Evolutionary conservation across 2,329 filamentous ascomycete genomes (phyloP), one percentile per base, ranked within the genome.

Genomic region (Hypoxylon sp.): DNA sequence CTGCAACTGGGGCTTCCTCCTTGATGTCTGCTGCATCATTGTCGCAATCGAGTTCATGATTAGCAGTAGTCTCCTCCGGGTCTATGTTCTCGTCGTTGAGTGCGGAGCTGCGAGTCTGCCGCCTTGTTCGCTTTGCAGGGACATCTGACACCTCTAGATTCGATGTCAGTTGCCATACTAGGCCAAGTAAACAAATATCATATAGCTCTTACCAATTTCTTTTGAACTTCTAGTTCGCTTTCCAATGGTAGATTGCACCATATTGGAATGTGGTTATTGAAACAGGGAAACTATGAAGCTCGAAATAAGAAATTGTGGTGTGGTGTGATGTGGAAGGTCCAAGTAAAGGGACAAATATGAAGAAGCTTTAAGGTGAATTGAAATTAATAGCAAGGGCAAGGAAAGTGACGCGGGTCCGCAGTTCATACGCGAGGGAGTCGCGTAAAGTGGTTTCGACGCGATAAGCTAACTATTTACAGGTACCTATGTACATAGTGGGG

Each of bases 61-160:
- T 71, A 13, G 76, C 67, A 2, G 80, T 77, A 48, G 66, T 65
- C 75, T 78, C 69, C 65, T 87, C 85, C 1, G 87, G 87, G 62
- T 91, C 89, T 68, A 86, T 82, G 71, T 93, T 92, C 79, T 94
- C 91, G 72, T 92, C 87, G 72, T 90, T 89, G 74, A 87, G 83
- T 49, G 76, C 74, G 69, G 75, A 78, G 69, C 75, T 80, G 68
- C 78, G 81, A 63, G 79, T 82, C 45, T 80, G 77, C 25, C 82
- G 81, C 68, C 85, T 82, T 55, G 81, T 79, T 69, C 83, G 80
- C 71, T 88, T 88, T 43, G 79, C 73, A 45, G 84, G 82, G 34
- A 78, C 73, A 30, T 77, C 72, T 38, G 76, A 76, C 19, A 65
- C 36, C 56, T 77, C 75, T 76, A 28, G 11, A 43, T 36, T 49